Conservation (phyloP, 169 alveolate species). For the Plasmodium ovale region DNA sequence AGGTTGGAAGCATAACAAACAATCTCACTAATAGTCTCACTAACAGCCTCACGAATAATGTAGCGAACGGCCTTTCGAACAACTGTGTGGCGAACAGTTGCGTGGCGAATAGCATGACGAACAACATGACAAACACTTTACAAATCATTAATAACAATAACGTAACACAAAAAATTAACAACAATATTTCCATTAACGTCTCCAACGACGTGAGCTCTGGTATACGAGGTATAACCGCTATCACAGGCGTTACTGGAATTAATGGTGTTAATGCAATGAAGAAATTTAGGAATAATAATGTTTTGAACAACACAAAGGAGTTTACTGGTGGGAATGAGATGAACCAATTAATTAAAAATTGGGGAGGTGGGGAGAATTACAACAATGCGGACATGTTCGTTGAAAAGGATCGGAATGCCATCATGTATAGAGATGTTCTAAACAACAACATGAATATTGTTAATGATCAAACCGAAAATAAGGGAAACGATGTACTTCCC, state of each 20-base stretch:
- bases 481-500: background rate
- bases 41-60: background rate
- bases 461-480: background rate
- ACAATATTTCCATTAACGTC: conserved; percentile 23
- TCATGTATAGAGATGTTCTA: background rate
- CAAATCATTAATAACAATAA: conserved; percentile 27
- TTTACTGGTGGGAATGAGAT: background rate
- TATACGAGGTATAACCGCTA: no score
- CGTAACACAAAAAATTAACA: conserved; percentile 42
- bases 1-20: background rate
- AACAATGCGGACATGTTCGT: background rate
- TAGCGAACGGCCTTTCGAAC: conserved; percentile 4
- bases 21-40: background rate
- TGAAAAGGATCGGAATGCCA: background rate
- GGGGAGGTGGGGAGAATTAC: background rate
- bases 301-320: conserved; percentile 10
- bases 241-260: background rate
- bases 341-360: background rate
- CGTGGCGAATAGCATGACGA: background rate
- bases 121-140: conserved; percentile 24
- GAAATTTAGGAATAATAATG: conserved; percentile 6
- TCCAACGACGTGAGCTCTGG: conserved; percentile 8
- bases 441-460: background rate
- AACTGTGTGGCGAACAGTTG: background rate
- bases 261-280: conserved; percentile 5